Percentiles rank a stretch among this genome's conserved stretches.
phyloP scores from a whole-genome alignment of 2,329 filamentous ascomycete species.

The Hymenoscyphus repandus region DNA sequence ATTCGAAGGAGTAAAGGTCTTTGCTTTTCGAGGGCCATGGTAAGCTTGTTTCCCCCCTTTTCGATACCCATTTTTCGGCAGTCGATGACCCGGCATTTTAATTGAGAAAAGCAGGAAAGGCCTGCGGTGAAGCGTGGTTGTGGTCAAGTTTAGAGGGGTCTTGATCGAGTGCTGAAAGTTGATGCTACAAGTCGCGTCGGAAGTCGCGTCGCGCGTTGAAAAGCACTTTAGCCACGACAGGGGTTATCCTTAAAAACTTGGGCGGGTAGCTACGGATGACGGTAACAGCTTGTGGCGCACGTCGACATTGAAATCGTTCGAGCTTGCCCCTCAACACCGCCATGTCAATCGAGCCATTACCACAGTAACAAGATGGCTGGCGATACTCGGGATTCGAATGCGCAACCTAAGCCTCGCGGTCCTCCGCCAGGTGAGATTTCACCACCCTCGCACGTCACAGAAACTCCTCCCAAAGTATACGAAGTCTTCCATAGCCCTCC shows the following conservation, averaged over 20 bases:
- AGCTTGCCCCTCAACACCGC: not conserved
- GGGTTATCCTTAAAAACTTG: not conserved
- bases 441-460: constrained; percentile 31
- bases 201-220: constrained; percentile 8
- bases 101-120: constrained; percentile 13
- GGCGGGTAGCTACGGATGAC: not conserved
- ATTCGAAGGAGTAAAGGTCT: constrained; percentile 75
- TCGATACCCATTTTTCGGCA: constrained; percentile 61
- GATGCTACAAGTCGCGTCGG: constrained; percentile 5
- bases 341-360: not conserved
- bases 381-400: constrained; percentile 31
- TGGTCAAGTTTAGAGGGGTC: not conserved
- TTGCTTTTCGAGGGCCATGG: constrained; percentile 63
- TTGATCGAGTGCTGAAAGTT: not conserved
- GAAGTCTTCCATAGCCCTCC: constrained; percentile 34
- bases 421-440: constrained; percentile 34
- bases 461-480: constrained; percentile 34
- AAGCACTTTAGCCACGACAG: no score
- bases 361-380: constrained; percentile 26
- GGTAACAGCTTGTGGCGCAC: constrained; percentile 6
- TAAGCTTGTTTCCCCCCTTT: constrained; percentile 62
- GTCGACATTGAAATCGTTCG: constrained; percentile 1
- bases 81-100: constrained; percentile 53
- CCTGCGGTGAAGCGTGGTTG: constrained; percentile 2
- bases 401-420: constrained; percentile 21